Conservation (phyloP, 1,284 basidiomycete genomes). For the Xanthoconium separans region DNA sequence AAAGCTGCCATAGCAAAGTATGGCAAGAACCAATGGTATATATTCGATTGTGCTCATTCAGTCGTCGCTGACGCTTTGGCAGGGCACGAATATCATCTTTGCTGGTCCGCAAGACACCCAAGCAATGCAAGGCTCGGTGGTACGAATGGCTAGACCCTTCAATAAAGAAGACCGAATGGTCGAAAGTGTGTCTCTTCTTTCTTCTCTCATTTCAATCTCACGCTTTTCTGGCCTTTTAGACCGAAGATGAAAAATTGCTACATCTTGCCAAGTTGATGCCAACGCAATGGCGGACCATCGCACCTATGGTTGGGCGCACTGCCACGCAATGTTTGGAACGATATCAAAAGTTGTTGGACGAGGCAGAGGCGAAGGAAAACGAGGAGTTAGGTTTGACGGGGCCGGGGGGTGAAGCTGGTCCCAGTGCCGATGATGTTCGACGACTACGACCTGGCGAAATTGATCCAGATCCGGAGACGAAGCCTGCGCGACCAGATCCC, state of each 20-base stretch:
- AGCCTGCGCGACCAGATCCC: conserved; percentile 96
- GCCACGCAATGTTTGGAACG: conserved; percentile 98
- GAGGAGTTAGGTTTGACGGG: conserved; percentile 90
- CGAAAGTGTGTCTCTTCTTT: conserved; percentile 59
- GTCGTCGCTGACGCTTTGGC: conserved; percentile 6
- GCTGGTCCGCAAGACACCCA: conserved; percentile 97
- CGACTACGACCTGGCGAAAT: conserved; percentile 94
- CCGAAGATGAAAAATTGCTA: conserved; percentile 97
- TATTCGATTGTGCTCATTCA: background rate
- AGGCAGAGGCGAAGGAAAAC: conserved; percentile 93
- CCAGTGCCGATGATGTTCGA: conserved; percentile 89
- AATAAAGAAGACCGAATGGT: conserved; percentile 99
- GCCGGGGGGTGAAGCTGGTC: conserved; percentile 77
- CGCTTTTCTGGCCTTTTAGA: conserved; percentile 42
- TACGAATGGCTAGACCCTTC: conserved; percentile 99
- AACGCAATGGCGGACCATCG: conserved; percentile 99
- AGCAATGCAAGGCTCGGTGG: conserved; percentile 99
- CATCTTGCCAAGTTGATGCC: conserved; percentile 99
- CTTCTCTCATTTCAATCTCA: background rate
- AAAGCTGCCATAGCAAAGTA: conserved; percentile 98
- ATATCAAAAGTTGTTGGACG: conserved; percentile 97
- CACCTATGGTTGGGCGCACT: conserved; percentile 98
- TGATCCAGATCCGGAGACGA: conserved; percentile 98
- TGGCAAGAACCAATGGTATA: conserved; percentile 92
- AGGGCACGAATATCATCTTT: conserved; percentile 99